phyloP scores from a whole-genome alignment of 345 rosid species.

The Euphorbia peplus region DNA sequence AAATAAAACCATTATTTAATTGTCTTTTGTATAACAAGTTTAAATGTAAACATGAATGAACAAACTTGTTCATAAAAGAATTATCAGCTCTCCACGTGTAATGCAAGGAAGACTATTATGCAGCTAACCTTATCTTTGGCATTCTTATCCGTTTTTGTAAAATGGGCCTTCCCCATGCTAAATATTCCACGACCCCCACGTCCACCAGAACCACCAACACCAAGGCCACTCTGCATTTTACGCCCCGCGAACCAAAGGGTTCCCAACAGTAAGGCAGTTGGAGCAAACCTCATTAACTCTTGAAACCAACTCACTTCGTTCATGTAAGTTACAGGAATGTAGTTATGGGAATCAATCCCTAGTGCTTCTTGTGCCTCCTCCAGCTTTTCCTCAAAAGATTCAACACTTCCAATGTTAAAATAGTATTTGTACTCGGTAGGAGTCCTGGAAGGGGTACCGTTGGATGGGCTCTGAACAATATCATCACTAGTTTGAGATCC shows the following conservation, averaged over 20 bases:
- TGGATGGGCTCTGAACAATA: slow-evolving; percentile 35
- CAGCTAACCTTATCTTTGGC: slow-evolving; percentile 76
- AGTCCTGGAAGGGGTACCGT: slow-evolving; percentile 34
- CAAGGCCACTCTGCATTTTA: slow-evolving; percentile 81
- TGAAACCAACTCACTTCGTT: slow-evolving; percentile 76
- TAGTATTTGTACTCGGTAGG: slow-evolving; percentile 67
- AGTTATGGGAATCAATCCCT: slow-evolving; percentile 72
- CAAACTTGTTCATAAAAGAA: not conserved
- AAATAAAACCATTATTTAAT: no score
- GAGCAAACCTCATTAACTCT: slow-evolving; percentile 81
- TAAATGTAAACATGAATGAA: not conserved
- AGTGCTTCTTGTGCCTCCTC: slow-evolving; percentile 90
- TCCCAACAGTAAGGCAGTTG: slow-evolving; percentile 70
- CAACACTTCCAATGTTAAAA: slow-evolving; percentile 85
- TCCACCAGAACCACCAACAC: slow-evolving; percentile 84
- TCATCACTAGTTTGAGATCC: slow-evolving; percentile 36
- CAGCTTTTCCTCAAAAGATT: slow-evolving; percentile 87
- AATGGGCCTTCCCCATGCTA: slow-evolving; percentile 87
- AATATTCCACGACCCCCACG: slow-evolving; percentile 84
- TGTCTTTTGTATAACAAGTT: no score
- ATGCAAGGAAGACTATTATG: not conserved
- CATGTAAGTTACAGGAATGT: slow-evolving; percentile 68
- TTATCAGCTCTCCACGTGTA: not conserved
- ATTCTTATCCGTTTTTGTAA: slow-evolving; percentile 82
- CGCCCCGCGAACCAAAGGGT: slow-evolving; percentile 61